phyloP scores from a whole-genome alignment of 2,329 filamentous ascomycete species.

The Exophiala xenobiotica region DNA sequence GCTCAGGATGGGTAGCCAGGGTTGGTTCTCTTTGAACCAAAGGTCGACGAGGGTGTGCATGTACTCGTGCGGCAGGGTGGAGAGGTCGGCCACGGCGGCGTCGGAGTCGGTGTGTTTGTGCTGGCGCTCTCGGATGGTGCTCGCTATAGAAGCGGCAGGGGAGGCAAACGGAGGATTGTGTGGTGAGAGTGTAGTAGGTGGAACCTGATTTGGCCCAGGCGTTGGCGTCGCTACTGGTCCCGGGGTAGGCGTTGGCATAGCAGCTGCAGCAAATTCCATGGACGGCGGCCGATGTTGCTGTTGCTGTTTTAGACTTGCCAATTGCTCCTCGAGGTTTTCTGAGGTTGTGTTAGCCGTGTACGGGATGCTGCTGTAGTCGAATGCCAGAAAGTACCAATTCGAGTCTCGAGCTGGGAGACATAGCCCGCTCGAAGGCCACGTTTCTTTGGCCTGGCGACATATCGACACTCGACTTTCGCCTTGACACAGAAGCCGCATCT shows the following conservation, averaged over 20 bases:
- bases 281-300: not conserved
- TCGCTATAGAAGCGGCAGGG: not conserved
- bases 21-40: slow-evolving; percentile 41
- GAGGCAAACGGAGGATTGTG: slow-evolving; percentile 10
- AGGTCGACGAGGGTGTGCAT: slow-evolving; percentile 32
- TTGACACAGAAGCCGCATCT: slow-evolving; percentile 33
- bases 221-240: slow-evolving; percentile 1
- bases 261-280: not conserved
- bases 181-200: slow-evolving; percentile 7
- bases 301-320: slow-evolving; percentile 25
- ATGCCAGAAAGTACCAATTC: too few species aligned
- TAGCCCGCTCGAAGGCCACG: slow-evolving; percentile 39
- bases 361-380: too few species aligned
- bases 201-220: slow-evolving; percentile 1
- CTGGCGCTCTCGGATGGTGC: not conserved
- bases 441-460: slow-evolving; percentile 32
- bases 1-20: slow-evolving; percentile 39
- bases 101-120: slow-evolving; percentile 15
- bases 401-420: slow-evolving; percentile 39
- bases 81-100: slow-evolving; percentile 27
- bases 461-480: slow-evolving; percentile 29
- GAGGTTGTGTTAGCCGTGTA: too few species aligned
- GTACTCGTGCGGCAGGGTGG: slow-evolving; percentile 23
- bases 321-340: slow-evolving; percentile 29
- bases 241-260: not conserved